A percentile compares a stretch with the other conserved stretches of the same genome.
Evolutionary conservation across 1,139 yeast genomes (phyloP).

Genomic region (Kurtzmaniella quercitrusa): DNA sequence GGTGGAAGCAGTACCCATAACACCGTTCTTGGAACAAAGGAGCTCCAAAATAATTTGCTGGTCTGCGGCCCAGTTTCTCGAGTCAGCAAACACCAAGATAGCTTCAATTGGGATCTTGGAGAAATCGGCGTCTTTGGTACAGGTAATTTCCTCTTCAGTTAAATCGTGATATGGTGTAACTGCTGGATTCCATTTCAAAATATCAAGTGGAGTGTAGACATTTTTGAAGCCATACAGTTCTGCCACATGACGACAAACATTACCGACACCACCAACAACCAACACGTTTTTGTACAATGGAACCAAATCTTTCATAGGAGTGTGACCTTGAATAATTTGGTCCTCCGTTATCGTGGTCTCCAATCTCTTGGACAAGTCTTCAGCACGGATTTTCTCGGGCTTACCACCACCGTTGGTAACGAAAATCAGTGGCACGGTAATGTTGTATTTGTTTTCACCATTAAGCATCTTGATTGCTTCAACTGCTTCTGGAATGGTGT

Average conservation of each 20-base stretch:
- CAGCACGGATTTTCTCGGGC: constrained; percentile 68
- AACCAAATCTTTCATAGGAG: constrained; percentile 81
- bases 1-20: constrained; percentile 73
- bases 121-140: constrained; percentile 58
- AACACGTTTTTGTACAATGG: constrained; percentile 63
- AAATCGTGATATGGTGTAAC: constrained; percentile 77
- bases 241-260: constrained; percentile 77
- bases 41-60: constrained; percentile 82
- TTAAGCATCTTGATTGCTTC: constrained; percentile 67
- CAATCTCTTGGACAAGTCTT: constrained; percentile 59
- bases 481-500: constrained; percentile 72
- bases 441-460: constrained; percentile 74
- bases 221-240: constrained; percentile 72
- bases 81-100: constrained; percentile 75
- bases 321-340: constrained; percentile 84
- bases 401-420: constrained; percentile 90
- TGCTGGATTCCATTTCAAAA: constrained; percentile 81
- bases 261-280: constrained; percentile 83
- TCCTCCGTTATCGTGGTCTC: constrained; percentile 61
- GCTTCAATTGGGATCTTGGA: constrained; percentile 63
- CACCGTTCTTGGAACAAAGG: constrained; percentile 68
- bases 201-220: constrained; percentile 74
- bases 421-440: constrained; percentile 79
- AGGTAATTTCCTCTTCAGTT: constrained; percentile 61
- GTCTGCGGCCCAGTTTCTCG: constrained; percentile 87